Percentiles rank a stretch among this genome's conserved stretches.
Conservation (phyloP, 23 red algal species). For the Pyropia haitanensis region DNA sequence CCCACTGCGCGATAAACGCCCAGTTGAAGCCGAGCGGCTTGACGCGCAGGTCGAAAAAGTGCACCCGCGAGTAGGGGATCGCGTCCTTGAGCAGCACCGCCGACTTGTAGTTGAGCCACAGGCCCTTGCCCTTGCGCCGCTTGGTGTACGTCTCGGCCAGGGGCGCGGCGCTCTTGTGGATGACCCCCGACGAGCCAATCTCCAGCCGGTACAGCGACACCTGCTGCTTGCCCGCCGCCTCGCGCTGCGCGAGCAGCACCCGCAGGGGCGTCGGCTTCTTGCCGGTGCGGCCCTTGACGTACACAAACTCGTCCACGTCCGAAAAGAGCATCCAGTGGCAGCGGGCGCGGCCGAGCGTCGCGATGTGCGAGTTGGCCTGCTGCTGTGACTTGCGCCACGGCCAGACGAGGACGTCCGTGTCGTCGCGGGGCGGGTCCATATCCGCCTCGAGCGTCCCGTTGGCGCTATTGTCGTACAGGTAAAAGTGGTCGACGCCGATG, state of each 20-base stretch:
- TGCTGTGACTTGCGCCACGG: conserved; percentile 39
- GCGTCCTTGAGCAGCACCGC: conserved; percentile 12
- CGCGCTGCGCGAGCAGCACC: conserved; percentile 5
- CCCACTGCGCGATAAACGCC: conserved; percentile 22
- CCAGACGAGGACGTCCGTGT: conserved; percentile 32
- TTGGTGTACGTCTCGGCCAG: conserved; percentile 29
- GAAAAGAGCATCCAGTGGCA: conserved; percentile 33
- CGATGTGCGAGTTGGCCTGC: conserved; percentile 30
- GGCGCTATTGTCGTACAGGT: conserved; percentile 36
- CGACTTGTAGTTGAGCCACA: background rate
- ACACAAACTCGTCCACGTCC: conserved; percentile 50
- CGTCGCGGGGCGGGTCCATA: background rate
- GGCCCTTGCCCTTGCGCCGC: background rate
- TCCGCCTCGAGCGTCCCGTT: background rate
- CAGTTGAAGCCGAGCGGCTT: conserved; percentile 11
- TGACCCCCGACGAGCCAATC: conserved; percentile 24
- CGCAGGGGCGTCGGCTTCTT: conserved; percentile 2
- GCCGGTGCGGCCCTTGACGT: conserved; percentile 9
- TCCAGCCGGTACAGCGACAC: conserved; percentile 25
- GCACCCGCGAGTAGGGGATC: conserved; percentile 8
- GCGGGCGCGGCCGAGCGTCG: conserved; percentile 10
- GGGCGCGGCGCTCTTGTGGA: conserved; percentile 9
- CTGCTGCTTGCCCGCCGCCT: conserved; percentile 4
- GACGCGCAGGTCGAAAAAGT: conserved; percentile 1
- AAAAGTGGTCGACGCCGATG: conserved; percentile 44